Conservation (phyloP, 2,329 filamentous ascomycete genomes). For the Apiospora aurea region DNA sequence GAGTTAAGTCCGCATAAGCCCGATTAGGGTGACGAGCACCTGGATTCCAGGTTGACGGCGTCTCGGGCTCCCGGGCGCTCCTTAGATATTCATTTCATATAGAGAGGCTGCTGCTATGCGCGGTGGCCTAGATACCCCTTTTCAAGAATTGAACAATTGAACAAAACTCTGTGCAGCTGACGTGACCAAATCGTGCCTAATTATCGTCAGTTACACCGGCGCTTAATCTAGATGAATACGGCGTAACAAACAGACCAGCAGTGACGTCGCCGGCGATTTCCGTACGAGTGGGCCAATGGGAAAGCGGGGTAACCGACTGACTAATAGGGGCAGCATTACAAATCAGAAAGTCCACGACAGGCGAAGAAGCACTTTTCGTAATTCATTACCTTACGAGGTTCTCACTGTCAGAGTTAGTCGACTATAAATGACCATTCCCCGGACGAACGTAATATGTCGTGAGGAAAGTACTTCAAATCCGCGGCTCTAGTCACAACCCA, state of each 20-base stretch:
- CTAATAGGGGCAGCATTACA: slow-evolving; percentile 12
- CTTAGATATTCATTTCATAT: background rate
- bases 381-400: background rate
- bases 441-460: background rate
- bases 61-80: background rate
- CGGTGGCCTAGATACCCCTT: background rate
- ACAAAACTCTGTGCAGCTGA: background rate
- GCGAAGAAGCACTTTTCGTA: background rate
- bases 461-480: background rate
- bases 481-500: background rate
- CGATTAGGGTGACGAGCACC: background rate
- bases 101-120: background rate
- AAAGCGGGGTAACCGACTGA: background rate
- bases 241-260: background rate
- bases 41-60: too few species aligned
- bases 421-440: background rate
- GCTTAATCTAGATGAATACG: background rate
- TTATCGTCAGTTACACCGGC: background rate
- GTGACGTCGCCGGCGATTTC: background rate
- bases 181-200: background rate
- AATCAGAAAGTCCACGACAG: background rate
- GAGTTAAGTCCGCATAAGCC: background rate
- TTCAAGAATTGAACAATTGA: background rate
- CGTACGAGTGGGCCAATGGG: background rate
- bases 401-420: too few species aligned